Evolutionary conservation across 2,329 filamentous ascomycete genomes (phyloP), one percentile per base, ranked within the genome.

Genomic region (Xylariaceae sp.): DNA sequence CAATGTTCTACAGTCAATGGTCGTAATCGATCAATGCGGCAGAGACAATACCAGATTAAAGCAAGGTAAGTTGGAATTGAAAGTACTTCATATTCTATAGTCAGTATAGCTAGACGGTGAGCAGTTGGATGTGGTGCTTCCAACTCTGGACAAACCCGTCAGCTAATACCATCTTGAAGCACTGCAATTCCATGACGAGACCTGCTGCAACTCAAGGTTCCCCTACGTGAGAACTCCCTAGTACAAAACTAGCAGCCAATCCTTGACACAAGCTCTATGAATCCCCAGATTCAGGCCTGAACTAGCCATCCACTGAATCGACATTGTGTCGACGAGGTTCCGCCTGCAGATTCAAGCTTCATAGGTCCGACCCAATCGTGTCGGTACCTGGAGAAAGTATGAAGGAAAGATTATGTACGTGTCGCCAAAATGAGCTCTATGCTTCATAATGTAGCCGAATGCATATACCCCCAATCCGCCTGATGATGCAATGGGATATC

Each of bases 401-500:
- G 11, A 48, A 52, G 14, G 24, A 34, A 29, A 46, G 11, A 53
- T 62, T 57, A 58, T 62, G 50, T 55, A 62, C 50, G 40, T 54
- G 48, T 40, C 19, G 23, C n/a, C 45, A 54, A 49, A 23, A 29
- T n/a, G 24, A 17, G 44, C 49, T 43, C 26, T 26, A 55, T 51
- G 53, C 21, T 54, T 50, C 57, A 17, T 34, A 33, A 29, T n/a
- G 34, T 33, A 44, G 47, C 36, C 33, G 43, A 47, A 55, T 49
- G 31, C 49, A 52, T 49, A 41, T 43, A 45, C 44, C 43, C 17
- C 49, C 34, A 4, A 48, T 26, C 57, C 57, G n/a, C 53, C 26
- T 44, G 44, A 33, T 26, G 40, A 62, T 62, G 60, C 57, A 57
- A 62, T 53, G 21, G 24, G 28, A 55, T 48, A 48, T 44, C 16